These are phyloP conservation scores for Phytophthora aleatoria DNA, from an alignment of 352 stramenopile genomes.

Conservation along the genomic window DNA sequence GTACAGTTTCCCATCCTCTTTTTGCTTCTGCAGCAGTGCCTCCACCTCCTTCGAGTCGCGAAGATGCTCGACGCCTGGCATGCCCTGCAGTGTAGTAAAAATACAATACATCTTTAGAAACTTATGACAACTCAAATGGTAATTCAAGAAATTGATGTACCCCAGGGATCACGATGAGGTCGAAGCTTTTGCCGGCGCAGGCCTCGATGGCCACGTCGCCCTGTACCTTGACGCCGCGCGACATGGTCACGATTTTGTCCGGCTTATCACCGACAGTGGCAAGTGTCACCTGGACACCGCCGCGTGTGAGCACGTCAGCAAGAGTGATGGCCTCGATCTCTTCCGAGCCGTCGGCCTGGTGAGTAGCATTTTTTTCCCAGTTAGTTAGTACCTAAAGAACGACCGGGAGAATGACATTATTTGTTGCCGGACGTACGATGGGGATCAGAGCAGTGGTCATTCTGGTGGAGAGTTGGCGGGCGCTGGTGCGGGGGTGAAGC, in stretches of 20 bases:
- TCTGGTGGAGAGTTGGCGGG: conserved; percentile 14
- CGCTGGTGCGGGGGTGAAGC: conserved; percentile 1
- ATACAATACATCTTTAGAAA: too few species aligned
- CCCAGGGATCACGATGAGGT: conserved; percentile 71
- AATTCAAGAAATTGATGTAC: conserved; percentile 27
- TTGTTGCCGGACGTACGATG: conserved; percentile 25
- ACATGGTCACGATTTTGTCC: conserved; percentile 77
- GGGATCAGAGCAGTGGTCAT: conserved; percentile 45
- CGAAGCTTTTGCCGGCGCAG: conserved; percentile 59
- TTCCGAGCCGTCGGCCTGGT: conserved; percentile 78
- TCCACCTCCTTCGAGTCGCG: conserved; percentile 67
- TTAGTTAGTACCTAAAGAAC: not conserved
- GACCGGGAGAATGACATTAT: not conserved
- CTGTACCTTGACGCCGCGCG: conserved; percentile 71
- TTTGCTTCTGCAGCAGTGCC: conserved; percentile 66
- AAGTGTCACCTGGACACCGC: conserved; percentile 68
- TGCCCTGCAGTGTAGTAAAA: conserved; percentile 39
- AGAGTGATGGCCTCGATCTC: conserved; percentile 84
- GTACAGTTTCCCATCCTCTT: conserved; percentile 65
- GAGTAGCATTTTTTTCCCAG: not conserved
- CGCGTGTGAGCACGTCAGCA: conserved; percentile 72
- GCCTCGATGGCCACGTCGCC: conserved; percentile 69
- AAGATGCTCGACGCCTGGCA: conserved; percentile 70
- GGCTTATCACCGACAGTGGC: conserved; percentile 61
- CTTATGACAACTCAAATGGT: too few species aligned